These are phyloP conservation scores for Torulaspora microellipsoides DNA, from an alignment of 805 yeast genomes.

Conservation along the genomic window DNA sequence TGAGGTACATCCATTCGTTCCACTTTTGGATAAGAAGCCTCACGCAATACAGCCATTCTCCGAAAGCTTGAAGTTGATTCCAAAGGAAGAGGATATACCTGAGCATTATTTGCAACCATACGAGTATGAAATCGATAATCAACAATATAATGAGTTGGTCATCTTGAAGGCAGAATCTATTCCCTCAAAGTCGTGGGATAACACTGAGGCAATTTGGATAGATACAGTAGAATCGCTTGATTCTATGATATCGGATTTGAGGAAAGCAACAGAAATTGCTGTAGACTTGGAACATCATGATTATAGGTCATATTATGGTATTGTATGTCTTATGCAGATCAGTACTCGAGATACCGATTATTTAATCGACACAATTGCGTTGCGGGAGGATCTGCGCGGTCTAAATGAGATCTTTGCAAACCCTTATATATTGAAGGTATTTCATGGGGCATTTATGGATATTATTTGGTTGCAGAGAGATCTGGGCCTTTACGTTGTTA, in stretches of 20 bases:
- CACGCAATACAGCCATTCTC: constrained; percentile 54
- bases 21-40: constrained; percentile 69
- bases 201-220: constrained; percentile 66
- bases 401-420: constrained; percentile 76
- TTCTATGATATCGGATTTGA: constrained; percentile 52
- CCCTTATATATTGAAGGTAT: constrained; percentile 76
- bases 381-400: constrained; percentile 63
- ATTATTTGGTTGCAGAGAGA: constrained; percentile 96
- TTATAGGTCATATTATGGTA: constrained; percentile 81
- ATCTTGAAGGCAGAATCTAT: constrained; percentile 45
- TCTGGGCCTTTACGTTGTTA: constrained; percentile 83
- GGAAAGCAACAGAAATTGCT: constrained; percentile 60
- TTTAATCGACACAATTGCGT: constrained; percentile 76
- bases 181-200: constrained; percentile 59
- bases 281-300: constrained; percentile 97
- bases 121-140: constrained; percentile 61
- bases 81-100: constrained; percentile 42
- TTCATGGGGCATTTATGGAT: constrained; percentile 97
- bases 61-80: constrained; percentile 42
- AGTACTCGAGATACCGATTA: constrained; percentile 78
- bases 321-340: constrained; percentile 90
- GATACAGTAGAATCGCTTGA: constrained; percentile 50
- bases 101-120: constrained; percentile 78
- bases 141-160: constrained; percentile 61
- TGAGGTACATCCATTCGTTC: constrained; percentile 69